Percentiles rank a stretch among this genome's conserved stretches.
Conservation (phyloP, 2,329 filamentous ascomycete genomes). For the Cladosporium austrohemisphaericum region DNA sequence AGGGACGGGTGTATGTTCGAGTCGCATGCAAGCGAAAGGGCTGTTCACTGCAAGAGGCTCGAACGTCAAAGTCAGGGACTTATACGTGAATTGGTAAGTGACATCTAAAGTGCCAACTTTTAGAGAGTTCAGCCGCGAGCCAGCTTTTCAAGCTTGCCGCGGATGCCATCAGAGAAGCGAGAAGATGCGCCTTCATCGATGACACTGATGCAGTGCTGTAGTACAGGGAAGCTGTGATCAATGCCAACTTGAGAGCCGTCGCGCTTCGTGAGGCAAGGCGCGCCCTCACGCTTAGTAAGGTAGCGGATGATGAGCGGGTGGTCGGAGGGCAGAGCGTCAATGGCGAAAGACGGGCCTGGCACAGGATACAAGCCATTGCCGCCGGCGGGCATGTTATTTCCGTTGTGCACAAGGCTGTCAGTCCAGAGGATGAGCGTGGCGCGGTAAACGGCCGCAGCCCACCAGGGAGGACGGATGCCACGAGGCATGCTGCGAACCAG, state of each 20-base stretch:
- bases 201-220: constrained; percentile 51
- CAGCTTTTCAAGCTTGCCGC: constrained; percentile 50
- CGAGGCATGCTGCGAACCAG: constrained; percentile 58
- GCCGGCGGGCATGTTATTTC: constrained; percentile 37
- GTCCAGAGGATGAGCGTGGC: constrained; percentile 61
- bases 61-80: no score
- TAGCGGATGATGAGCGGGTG: constrained; percentile 51
- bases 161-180: constrained; percentile 53
- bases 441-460: constrained; percentile 68
- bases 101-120: no score
- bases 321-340: constrained; percentile 50
- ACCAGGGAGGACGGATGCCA: constrained; percentile 64
- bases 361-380: constrained; percentile 37
- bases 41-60: no score
- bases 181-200: constrained; percentile 52
- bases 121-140: constrained; percentile 28
- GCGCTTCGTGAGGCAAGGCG: constrained; percentile 49
- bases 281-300: constrained; percentile 51
- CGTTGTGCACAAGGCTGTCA: constrained; percentile 54
- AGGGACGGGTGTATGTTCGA: no score
- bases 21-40: no score
- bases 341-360: constrained; percentile 43
- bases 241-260: constrained; percentile 48
- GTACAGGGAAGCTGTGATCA: constrained; percentile 47
- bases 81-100: no score